phyloP scores from a whole-genome alignment of 176 grass and related monocot genomes.

The Pharus latifolius region DNA sequence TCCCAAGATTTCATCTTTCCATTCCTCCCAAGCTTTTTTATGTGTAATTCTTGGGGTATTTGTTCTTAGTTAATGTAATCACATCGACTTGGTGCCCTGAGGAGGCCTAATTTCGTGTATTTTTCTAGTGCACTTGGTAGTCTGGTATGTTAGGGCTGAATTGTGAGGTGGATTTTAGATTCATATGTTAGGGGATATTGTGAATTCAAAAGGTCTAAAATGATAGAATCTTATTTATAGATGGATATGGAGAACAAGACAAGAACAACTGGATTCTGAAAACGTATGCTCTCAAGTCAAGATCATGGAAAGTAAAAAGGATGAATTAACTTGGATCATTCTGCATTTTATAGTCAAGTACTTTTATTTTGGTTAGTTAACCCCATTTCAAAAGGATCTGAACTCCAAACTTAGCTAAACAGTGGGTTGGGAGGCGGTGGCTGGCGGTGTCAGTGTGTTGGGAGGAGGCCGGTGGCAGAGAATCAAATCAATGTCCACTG shows the following conservation, averaged over 20 bases:
- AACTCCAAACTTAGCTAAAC: neutral
- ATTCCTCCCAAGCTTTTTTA: neutral
- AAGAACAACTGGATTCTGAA: neutral
- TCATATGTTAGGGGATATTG: too few species aligned
- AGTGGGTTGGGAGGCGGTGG: too few species aligned
- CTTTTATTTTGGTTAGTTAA: neutral
- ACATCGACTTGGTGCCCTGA: neutral
- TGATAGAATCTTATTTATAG: neutral
- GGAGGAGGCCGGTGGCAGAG: too few species aligned
- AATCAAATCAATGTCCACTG: too few species aligned
- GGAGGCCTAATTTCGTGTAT: neutral
- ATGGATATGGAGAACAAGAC: neutral
- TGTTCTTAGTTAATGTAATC: neutral
- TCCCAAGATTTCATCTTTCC: neutral
- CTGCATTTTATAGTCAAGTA: neutral
- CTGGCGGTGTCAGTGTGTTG: too few species aligned
- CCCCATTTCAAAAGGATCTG: neutral
- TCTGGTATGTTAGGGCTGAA: neutral
- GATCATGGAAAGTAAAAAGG: neutral
- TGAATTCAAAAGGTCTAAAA: neutral
- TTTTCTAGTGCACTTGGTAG: neutral
- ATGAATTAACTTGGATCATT: neutral
- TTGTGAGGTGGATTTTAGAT: neutral
- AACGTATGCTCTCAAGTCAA: too few species aligned
- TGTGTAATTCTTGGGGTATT: neutral